Evolutionary conservation across 352 stramenopile species (phyloP), one percentile per base, ranked within the genome.

Genomic region (Phytophthora constricta): DNA sequence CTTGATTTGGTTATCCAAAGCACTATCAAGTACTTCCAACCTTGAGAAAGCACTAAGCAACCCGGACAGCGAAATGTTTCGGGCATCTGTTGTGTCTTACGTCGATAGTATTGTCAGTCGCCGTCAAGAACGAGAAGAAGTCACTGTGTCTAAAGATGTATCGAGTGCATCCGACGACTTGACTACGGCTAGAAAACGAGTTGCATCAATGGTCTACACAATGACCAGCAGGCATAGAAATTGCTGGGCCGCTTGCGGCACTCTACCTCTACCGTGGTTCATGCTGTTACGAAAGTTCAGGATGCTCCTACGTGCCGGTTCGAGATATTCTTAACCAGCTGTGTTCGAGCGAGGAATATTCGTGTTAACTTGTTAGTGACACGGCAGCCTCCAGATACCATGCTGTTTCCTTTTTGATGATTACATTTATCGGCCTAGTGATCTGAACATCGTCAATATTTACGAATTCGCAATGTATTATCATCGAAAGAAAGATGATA

Each of bases 271-370:
- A 52, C 5, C 34, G 47, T 14, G 47, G 46, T 3, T 58, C 57
- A 11, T 57, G 57, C 19, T 64, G 57, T 20, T 64, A 64, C 20
- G 27, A 26, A 17, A 64, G 57, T 25, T 17, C 33, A 28, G n/a
- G 9, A 10, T 50, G 43, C 16, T 13, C 26, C 1, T 42, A 25
- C 9, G 9, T 64, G 10, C 57, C 47, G 39, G 10, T 64, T 2
- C 22, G 34, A 22, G 46, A 57, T n/a, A 22, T 37, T 7, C 7
- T 64, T 14, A 20, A 16, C 10, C 46, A 58, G 57, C 26, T 64
- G 9, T 56, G 27, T 17, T 17, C 13, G 26, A 28, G 25, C 2
- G 53, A 60, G 31, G 27, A 53, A 8, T 53, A 25, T 23, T 46
- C 19, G 3, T 49, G n/a, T 23, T 8, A 23, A 13, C 4, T 52